A percentile compares a stretch with the other conserved stretches of the same genome.
Evolutionary conservation across 345 rosid species (phyloP).

Genomic region (Ceriops decandra): DNA sequence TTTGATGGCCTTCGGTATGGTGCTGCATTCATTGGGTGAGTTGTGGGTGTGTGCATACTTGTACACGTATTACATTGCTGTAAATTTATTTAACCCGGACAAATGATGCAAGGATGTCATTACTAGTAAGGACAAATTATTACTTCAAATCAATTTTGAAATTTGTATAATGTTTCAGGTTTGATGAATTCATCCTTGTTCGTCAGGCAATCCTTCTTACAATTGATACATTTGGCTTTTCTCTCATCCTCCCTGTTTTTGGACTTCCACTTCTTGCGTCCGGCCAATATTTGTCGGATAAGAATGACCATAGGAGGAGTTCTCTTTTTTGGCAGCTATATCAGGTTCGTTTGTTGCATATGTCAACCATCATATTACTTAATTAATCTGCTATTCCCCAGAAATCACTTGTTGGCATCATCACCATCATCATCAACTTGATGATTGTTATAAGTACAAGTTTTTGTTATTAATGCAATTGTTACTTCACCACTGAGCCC

Average conservation of each 20-base stretch:
- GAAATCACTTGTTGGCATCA: neutral
- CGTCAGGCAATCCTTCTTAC: slow-evolving; percentile 90
- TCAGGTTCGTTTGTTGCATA: slow-evolving; percentile 39
- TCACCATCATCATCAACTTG: no score
- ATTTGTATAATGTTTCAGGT: slow-evolving; percentile 43
- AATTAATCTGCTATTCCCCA: neutral
- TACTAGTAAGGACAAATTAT: neutral
- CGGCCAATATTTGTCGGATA: slow-evolving; percentile 22
- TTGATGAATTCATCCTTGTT: slow-evolving; percentile 79
- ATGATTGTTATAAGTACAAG: no score
- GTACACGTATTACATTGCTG: neutral
- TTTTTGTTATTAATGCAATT: no score
- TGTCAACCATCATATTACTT: neutral
- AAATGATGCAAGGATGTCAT: neutral
- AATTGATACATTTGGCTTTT: slow-evolving; percentile 85
- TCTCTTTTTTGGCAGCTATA: slow-evolving; percentile 33
- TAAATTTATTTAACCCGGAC: neutral
- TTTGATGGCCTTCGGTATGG: slow-evolving; percentile 95
- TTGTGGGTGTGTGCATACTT: slow-evolving; percentile 1
- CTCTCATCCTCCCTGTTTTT: slow-evolving; percentile 67
- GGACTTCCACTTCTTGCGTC: slow-evolving; percentile 68
- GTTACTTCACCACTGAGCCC: no score
- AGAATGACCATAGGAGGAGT: slow-evolving; percentile 18
- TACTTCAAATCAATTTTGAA: slow-evolving; percentile 5
- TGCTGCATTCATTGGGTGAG: slow-evolving; percentile 96